Evolutionary conservation across 1,284 basidiomycete genomes (phyloP).

Genomic region (Cryptococcus hybrid): DNA sequence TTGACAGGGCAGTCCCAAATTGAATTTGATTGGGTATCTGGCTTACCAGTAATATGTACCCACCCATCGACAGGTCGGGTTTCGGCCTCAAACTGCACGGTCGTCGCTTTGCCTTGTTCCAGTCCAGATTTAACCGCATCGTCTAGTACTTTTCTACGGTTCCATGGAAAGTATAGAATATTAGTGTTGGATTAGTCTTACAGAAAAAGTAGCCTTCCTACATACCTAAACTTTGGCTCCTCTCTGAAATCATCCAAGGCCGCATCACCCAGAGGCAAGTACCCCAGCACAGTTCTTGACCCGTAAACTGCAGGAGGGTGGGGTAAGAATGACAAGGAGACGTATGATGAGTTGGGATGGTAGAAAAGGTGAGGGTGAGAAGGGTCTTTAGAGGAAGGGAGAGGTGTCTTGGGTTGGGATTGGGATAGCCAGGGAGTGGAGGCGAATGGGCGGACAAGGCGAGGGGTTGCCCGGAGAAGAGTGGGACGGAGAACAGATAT

Average conservation of each 20-base stretch:
- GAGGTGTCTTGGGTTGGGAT: neutral
- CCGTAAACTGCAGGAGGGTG: conserved; percentile 11
- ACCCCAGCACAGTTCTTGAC: conserved; percentile 34
- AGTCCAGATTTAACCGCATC: conserved; percentile 26
- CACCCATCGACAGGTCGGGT: conserved; percentile 46
- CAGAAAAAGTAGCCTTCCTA: neutral
- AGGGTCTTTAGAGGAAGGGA: conserved; percentile 27
- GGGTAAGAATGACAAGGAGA: conserved; percentile 39
- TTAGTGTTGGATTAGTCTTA: neutral
- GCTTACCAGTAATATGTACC: conserved; percentile 46
- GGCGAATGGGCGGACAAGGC: neutral
- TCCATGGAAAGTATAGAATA: too few species aligned
- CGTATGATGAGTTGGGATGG: conserved; percentile 26
- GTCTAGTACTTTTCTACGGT: conserved; percentile 18
- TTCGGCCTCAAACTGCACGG: conserved; percentile 40
- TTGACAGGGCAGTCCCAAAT: neutral
- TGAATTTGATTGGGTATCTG: too few species aligned
- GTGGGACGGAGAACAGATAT: neutral
- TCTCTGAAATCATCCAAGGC: conserved; percentile 37
- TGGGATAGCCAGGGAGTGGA: neutral
- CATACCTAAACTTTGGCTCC: conserved; percentile 32
- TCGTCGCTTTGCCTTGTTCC: conserved; percentile 16
- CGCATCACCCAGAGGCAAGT: conserved; percentile 27
- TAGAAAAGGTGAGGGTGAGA: conserved; percentile 43
- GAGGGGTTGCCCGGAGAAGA: neutral